phyloP scores from a whole-genome alignment of 371 early-diverging fungal species.

The Lichtheimia ornata region DNA sequence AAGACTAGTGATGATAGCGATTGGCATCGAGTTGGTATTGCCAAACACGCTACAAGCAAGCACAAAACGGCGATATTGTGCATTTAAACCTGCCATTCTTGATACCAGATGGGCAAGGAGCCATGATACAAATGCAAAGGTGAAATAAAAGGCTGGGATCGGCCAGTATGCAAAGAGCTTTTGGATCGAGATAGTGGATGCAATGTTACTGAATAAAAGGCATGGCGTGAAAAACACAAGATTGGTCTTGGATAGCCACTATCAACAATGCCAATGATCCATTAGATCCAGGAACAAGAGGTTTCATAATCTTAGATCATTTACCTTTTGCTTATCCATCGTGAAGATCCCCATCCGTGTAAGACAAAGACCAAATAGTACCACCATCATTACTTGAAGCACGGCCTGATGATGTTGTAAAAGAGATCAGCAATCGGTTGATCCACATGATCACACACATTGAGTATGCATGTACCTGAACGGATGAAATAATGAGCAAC shows the following conservation, averaged over 20 bases:
- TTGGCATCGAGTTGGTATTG: conserved; percentile 76
- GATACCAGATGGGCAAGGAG: conserved; percentile 26
- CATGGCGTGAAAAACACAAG: conserved; percentile 70
- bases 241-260: conserved; percentile 64
- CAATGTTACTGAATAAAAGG: conserved; percentile 71
- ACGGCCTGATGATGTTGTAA: conserved; percentile 46
- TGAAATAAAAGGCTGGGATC: conserved; percentile 67
- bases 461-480: conserved; percentile 16
- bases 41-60: conserved; percentile 68
- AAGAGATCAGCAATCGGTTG: no score
- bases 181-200: conserved; percentile 58
- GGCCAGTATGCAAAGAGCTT: conserved; percentile 72
- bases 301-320: conserved; percentile 19
- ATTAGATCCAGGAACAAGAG: not conserved
- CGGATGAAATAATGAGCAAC: conserved; percentile 16
- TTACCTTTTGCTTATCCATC: conserved; percentile 59
- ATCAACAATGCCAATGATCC: not conserved
- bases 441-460: not conserved
- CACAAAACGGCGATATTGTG: conserved; percentile 62
- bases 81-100: conserved; percentile 45
- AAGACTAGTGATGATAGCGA: conserved; percentile 70
- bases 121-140: conserved; percentile 28
- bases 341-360: conserved; percentile 46
- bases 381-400: conserved; percentile 61
- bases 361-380: conserved; percentile 53